Base-by-base conservation (phyloP, 352 stramenopile genomes). In the Phytophthora constricta region DNA sequence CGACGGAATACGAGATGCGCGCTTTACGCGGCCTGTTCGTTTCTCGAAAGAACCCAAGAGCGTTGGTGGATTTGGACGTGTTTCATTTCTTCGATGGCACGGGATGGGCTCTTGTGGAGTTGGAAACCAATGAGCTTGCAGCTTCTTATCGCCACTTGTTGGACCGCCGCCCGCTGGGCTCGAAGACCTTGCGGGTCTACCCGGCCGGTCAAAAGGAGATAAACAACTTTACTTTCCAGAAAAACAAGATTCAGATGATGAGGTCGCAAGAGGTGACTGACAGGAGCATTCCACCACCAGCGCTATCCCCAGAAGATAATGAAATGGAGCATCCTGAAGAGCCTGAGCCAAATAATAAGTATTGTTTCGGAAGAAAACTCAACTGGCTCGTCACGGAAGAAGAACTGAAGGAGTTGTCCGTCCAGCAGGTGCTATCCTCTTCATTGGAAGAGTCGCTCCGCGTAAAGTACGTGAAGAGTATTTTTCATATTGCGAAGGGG, bases 21-120 rank as follows among this genome's bases (percentile, higher is more conserved):
- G 50, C 68, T 0, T 54, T 92, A 4, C 80, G 86, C 16, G 67
- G 57, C 2, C 37, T 93, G 27, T 91, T 93, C 33, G 46, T 81
- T 1, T 76, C 57, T 49, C 65, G 74, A 23, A 73, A 75, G 31
- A 67, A 78, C 25, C 72, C 68, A 17, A 49, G 73, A 17, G 71
- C 79, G 16, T 42, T 96, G 2, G 58, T 82, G 3, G 65, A 76
- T 47, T 60, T 90, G 3, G 81, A 94, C 10, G 57, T 91, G 19
- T 93, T 96, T 61, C 82, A 87, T 33, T 91, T 96, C 51, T 63
- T 91, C 13, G 79, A 93, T 43, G 77, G 72, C 13, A 86, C 74
- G 0, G 83, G 86, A 5, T 96, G 88, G 88, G 88, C 81, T 4
- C 60, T 96, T 17, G 73, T 94, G 19, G 86, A 93, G 54, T 75